Percentiles rank a stretch among this genome's conserved stretches.
Evolutionary conservation across 768 basidiomycete genomes (phyloP).

Genomic region (Lactifluus volemus): DNA sequence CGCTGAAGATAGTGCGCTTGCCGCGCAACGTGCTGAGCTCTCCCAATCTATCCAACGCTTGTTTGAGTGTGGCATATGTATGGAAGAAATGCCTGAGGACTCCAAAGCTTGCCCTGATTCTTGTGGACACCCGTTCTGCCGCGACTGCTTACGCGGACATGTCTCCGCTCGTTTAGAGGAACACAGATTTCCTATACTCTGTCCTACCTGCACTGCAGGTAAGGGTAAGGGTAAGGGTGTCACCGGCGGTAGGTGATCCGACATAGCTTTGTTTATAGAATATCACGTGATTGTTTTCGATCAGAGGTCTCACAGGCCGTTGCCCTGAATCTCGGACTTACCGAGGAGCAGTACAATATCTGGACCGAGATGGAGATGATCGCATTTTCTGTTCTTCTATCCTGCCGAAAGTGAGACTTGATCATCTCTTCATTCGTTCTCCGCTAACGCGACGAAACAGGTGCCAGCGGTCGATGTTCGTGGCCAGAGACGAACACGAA

Average conservation of each 20-base stretch:
- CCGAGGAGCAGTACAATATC: conserved; percentile 32
- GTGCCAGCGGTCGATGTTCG: conserved; percentile 21
- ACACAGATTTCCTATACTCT: conserved; percentile 49
- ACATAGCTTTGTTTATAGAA: background rate
- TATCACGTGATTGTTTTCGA: background rate
- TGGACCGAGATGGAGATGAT: conserved; percentile 42
- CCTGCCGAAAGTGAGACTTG: conserved; percentile 39
- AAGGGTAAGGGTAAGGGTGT: conserved; percentile 16
- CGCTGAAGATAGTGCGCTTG: conserved; percentile 33
- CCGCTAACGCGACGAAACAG: conserved; percentile 1
- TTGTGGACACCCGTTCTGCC: conserved; percentile 49
- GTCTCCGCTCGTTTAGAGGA: conserved; percentile 40
- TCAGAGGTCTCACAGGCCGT: conserved; percentile 34
- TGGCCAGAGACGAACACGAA: conserved; percentile 25
- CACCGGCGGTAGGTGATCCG: conserved; percentile 27
- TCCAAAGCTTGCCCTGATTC: conserved; percentile 34
- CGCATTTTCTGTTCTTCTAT: conserved; percentile 34
- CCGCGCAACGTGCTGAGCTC: conserved; percentile 29
- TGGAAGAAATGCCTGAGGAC: conserved; percentile 40
- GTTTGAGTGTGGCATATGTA: conserved; percentile 50
- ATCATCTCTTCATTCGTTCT: background rate
- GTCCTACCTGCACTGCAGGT: conserved; percentile 44
- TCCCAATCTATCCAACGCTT: conserved; percentile 23
- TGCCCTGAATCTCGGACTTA: conserved; percentile 38
- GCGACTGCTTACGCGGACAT: conserved; percentile 39